Evolutionary conservation across 2,329 filamentous ascomycete genomes (phyloP).

Genomic region (Fusarium succisae): DNA sequence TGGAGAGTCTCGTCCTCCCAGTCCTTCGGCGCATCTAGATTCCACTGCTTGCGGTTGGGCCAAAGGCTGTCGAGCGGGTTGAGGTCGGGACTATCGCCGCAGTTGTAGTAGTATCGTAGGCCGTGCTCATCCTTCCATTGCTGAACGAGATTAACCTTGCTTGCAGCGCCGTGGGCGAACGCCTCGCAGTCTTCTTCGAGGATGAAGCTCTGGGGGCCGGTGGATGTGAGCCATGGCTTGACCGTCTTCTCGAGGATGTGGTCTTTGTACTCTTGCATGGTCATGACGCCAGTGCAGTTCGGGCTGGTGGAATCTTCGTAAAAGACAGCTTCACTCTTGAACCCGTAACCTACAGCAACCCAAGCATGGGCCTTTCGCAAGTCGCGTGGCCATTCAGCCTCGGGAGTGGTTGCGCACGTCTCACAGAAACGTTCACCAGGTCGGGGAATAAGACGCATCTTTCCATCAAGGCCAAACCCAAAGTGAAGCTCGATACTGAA

Average conservation of each 20-base stretch:
- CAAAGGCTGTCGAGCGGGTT: conserved; percentile 50
- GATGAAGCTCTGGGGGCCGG: conserved; percentile 40
- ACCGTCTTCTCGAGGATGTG: conserved; percentile 48
- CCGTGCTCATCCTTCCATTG: conserved; percentile 49
- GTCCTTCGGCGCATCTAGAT: conserved; percentile 39
- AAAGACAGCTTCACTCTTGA: conserved; percentile 51
- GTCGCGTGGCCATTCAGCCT: conserved; percentile 47
- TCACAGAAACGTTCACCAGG: conserved; percentile 48
- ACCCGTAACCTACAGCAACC: conserved; percentile 49
- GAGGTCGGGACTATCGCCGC: conserved; percentile 51
- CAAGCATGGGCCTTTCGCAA: conserved; percentile 48
- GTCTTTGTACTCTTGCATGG: conserved; percentile 49
- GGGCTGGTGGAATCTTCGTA: conserved; percentile 50
- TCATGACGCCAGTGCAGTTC: conserved; percentile 46
- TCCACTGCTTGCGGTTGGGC: conserved; percentile 50
- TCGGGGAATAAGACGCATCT: conserved; percentile 48
- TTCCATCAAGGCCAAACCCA: conserved; percentile 51
- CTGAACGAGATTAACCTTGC: conserved; percentile 49
- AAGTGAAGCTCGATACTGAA: conserved; percentile 53
- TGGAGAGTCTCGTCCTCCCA: conserved; percentile 49
- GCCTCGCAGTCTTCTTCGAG: conserved; percentile 50
- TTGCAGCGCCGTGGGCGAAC: conserved; percentile 49
- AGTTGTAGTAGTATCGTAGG: conserved; percentile 48
- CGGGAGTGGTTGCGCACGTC: conserved; percentile 37
- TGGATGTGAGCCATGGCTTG: conserved; percentile 46